A percentile compares a stretch with the other conserved stretches of the same genome.
phyloP scores from a whole-genome alignment of 2,329 filamentous ascomycete genomes.

The Xylariaceae sp. region DNA sequence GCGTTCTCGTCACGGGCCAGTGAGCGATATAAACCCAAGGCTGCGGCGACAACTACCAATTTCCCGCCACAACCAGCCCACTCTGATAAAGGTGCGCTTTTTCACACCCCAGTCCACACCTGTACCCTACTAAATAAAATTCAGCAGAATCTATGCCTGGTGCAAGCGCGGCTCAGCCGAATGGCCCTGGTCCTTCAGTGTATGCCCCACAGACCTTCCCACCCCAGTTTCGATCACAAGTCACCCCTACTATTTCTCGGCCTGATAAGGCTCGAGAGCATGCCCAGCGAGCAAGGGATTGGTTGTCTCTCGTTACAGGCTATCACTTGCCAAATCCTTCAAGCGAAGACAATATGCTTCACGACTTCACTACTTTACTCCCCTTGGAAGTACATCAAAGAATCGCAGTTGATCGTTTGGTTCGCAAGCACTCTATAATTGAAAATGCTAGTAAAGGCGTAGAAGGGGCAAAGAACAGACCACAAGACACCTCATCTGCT shows the following conservation, averaged over 20 bases:
- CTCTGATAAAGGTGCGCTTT: constrained; percentile 30
- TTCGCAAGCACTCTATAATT: constrained; percentile 39
- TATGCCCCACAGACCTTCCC: constrained; percentile 46
- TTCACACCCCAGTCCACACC: background rate
- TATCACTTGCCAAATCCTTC: constrained; percentile 29
- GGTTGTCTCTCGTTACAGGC: constrained; percentile 1
- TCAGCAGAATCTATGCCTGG: constrained; percentile 25
- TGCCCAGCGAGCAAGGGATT: background rate
- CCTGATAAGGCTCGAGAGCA: constrained; percentile 9
- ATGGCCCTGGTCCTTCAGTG: constrained; percentile 50
- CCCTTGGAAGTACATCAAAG: constrained; percentile 50
- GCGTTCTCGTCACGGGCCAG: constrained; percentile 28
- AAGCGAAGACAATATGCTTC: constrained; percentile 34
- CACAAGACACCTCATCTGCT: constrained; percentile 1
- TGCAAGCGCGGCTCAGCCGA: constrained; percentile 34
- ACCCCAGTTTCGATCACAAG: constrained; percentile 8
- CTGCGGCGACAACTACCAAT: constrained; percentile 13
- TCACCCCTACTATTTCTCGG: constrained; percentile 18
- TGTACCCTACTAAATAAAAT: constrained; percentile 23
- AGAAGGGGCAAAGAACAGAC: constrained; percentile 3
- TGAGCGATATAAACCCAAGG: constrained; percentile 32
- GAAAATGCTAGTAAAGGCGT: constrained; percentile 4
- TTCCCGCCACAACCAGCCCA: constrained; percentile 23
- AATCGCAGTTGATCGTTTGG: constrained; percentile 45
- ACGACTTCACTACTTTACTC: constrained; percentile 21